Conservation (phyloP, 2,329 filamentous ascomycete species). For the Fusarium verticillioides region DNA sequence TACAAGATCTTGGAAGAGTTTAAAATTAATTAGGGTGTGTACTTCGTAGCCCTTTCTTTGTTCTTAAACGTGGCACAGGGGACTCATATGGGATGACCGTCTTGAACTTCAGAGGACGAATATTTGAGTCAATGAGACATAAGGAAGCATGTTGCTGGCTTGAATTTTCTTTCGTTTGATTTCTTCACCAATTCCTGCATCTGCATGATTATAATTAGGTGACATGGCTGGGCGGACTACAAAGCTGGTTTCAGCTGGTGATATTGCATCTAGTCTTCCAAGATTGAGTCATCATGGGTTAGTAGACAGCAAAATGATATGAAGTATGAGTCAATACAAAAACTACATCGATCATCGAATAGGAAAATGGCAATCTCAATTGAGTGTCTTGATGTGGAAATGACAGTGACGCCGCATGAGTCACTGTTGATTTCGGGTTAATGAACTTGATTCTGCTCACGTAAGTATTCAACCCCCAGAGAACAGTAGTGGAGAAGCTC, state of each 20-base stretch:
- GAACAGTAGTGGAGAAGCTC: constrained; percentile 31
- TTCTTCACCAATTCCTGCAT: background rate
- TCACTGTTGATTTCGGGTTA: constrained; percentile 30
- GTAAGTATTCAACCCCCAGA: constrained; percentile 19
- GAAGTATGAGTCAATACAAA: constrained; percentile 20
- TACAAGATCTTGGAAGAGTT: background rate
- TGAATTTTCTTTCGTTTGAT: background rate
- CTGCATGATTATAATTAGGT: background rate
- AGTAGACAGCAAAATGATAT: background rate
- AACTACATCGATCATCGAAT: background rate
- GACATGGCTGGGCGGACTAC: background rate
- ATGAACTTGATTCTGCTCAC: constrained; percentile 28
- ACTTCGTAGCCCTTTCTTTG: background rate
- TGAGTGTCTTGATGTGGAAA: background rate
- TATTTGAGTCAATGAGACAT: background rate
- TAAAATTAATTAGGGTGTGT: constrained; percentile 13
- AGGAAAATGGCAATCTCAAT: background rate
- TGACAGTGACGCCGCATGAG: constrained; percentile 29
- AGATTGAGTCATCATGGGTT: constrained; percentile 12
- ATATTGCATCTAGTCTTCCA: background rate
- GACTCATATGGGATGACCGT: background rate
- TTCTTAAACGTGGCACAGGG: background rate
- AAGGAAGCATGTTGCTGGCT: background rate
- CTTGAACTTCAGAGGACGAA: background rate
- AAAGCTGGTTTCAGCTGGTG: background rate